Conservation (phyloP, 1,284 basidiomycete genomes). For the Gymnopus androsaceus region DNA sequence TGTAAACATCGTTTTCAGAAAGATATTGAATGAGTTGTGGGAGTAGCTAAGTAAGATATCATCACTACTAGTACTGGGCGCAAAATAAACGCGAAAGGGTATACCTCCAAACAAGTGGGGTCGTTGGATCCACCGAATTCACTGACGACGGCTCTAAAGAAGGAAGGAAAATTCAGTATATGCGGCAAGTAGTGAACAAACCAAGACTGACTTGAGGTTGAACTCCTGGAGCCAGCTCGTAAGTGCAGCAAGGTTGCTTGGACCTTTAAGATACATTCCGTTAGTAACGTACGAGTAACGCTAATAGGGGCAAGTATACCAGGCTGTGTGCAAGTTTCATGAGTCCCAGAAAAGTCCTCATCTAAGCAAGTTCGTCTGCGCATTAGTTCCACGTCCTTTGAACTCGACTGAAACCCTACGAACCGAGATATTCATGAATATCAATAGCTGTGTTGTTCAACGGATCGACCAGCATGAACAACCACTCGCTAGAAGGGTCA, state of each 20-base stretch:
- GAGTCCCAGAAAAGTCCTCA: slow-evolving; percentile 44
- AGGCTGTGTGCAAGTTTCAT: slow-evolving; percentile 45
- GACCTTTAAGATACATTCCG: no score
- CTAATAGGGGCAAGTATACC: slow-evolving; percentile 19
- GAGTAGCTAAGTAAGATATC: slow-evolving; percentile 30
- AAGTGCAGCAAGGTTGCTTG: slow-evolving; percentile 42
- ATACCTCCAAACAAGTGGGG: slow-evolving; percentile 39
- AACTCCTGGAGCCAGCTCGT: slow-evolving; percentile 46
- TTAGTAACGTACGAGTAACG: neutral
- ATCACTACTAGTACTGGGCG: neutral
- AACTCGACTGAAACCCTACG: no score
- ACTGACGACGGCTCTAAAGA: slow-evolving; percentile 41
- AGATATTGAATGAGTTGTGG: slow-evolving; percentile 43
- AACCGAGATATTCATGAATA: slow-evolving; percentile 45
- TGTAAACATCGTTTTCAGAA: slow-evolving; percentile 44
- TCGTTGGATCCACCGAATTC: slow-evolving; percentile 49
- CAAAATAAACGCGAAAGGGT: neutral
- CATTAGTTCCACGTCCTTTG: neutral
- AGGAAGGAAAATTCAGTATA: slow-evolving; percentile 22
- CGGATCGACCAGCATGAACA: slow-evolving; percentile 44
- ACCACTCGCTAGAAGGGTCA: slow-evolving; percentile 42
- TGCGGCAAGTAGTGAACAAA: neutral
- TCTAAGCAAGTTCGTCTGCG: slow-evolving; percentile 27
- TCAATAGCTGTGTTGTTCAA: slow-evolving; percentile 46
- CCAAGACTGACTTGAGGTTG: slow-evolving; percentile 38